A percentile compares a stretch with the other conserved stretches of the same genome.
These are phyloP conservation scores for Scheffersomyces illinoinensis DNA, from an alignment of 1,139 yeast species.

Conservation along the genomic window DNA sequence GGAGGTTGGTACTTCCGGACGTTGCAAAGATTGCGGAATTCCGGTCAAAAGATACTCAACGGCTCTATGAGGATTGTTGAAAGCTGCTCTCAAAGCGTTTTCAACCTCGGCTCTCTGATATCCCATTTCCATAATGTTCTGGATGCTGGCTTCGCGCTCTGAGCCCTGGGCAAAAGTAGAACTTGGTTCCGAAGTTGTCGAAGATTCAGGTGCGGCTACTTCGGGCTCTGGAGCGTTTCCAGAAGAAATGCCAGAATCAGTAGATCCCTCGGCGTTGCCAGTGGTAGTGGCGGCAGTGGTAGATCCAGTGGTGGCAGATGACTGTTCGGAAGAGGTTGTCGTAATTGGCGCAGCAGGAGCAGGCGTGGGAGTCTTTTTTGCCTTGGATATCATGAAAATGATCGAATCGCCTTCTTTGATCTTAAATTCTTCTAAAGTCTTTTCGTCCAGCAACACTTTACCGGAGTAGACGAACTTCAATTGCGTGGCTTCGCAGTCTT, in stretches of 20 bases:
- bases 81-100: slow-evolving; percentile 91
- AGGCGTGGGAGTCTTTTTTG: slow-evolving; percentile 36
- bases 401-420: slow-evolving; percentile 89
- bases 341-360: slow-evolving; percentile 11
- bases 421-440: slow-evolving; percentile 68
- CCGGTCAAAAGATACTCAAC: slow-evolving; percentile 93
- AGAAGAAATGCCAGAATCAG: slow-evolving; percentile 1
- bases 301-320: slow-evolving; percentile 20
- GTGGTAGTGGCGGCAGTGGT: slow-evolving; percentile 14
- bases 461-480: slow-evolving; percentile 92
- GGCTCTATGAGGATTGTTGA: slow-evolving; percentile 97
- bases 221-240: slow-evolving; percentile 6
- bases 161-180: slow-evolving; percentile 63
- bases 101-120: slow-evolving; percentile 87
- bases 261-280: slow-evolving; percentile 3
- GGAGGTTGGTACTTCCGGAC: slow-evolving; percentile 25
- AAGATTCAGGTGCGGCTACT: slow-evolving; percentile 14
- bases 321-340: slow-evolving; percentile 10
- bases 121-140: slow-evolving; percentile 94
- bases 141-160: slow-evolving; percentile 68
- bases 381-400: slow-evolving; percentile 80
- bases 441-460: slow-evolving; percentile 83
- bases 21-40: slow-evolving; percentile 67
- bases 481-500: slow-evolving; percentile 70
- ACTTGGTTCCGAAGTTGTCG: slow-evolving; percentile 26